These are phyloP conservation scores for Berberis vulgaris DNA, from an alignment of 164 flowering plant species.

Conservation along the genomic window DNA sequence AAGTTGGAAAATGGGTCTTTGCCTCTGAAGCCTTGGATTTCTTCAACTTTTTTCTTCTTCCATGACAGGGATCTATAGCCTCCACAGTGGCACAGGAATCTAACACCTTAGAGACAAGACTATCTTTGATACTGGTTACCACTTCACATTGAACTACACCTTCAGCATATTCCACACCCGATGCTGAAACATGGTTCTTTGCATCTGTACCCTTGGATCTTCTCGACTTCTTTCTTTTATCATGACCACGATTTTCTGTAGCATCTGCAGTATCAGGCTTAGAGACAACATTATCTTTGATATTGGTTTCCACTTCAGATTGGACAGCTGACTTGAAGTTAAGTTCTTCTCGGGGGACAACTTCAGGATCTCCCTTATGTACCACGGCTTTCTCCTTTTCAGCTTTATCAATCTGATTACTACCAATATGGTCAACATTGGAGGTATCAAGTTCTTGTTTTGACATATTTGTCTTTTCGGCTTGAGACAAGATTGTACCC, in stretches of 20 bases:
- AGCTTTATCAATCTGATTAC: constrained; percentile 4
- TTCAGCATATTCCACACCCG: constrained; percentile 5
- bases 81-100: constrained; percentile 5
- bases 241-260: neutral
- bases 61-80: constrained; percentile 14
- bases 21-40: constrained; percentile 10
- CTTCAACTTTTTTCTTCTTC: constrained; percentile 12
- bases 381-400: constrained; percentile 8
- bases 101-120: neutral
- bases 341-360: constrained; percentile 1
- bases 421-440: neutral
- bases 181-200: constrained; percentile 5
- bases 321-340: neutral
- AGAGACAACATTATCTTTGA: neutral
- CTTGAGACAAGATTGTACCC: no score
- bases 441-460: no score
- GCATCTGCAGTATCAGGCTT: neutral
- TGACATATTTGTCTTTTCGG: no score
- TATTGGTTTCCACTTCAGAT: neutral
- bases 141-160: neutral
- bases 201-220: constrained; percentile 1
- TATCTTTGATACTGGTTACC: neutral
- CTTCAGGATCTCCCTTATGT: constrained; percentile 7
- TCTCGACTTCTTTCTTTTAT: neutral
- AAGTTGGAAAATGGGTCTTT: constrained; percentile 3